Conservation (phyloP, 257 asterid genomes). For the Nicotiana sylvestris region DNA sequence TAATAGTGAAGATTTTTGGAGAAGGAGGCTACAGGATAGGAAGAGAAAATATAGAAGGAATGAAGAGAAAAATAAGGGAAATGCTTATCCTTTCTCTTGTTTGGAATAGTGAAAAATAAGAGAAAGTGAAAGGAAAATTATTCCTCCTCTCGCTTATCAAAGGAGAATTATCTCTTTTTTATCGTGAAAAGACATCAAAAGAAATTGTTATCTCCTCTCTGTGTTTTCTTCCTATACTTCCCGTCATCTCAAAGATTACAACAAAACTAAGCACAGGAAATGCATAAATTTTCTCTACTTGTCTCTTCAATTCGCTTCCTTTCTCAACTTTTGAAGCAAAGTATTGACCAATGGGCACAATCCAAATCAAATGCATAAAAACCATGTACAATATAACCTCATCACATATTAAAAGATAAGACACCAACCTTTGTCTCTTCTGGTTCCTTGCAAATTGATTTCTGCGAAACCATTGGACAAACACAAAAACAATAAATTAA, state of each 20-base stretch:
- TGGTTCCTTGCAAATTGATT: slow-evolving; percentile 78
- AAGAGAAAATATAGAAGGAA: not conserved
- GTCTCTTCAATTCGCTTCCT: not conserved
- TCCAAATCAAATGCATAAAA: slow-evolving; percentile 5
- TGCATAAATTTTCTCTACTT: not conserved
- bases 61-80: not conserved
- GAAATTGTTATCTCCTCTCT: not conserved
- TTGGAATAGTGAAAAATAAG: not conserved
- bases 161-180: no score
- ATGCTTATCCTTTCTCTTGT: not conserved
- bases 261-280: not conserved
- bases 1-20: no score
- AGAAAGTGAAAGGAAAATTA: not conserved
- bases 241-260: not conserved
- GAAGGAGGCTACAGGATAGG: no score
- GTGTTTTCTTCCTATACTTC: not conserved
- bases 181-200: no score
- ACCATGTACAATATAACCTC: not conserved
- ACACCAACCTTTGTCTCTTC: slow-evolving; percentile 60
- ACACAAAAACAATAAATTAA: not conserved
- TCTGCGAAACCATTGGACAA: slow-evolving; percentile 49
- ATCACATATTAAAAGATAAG: not conserved
- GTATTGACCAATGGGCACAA: not conserved
- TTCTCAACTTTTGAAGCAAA: not conserved
- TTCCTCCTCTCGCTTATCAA: not conserved